phyloP scores from a whole-genome alignment of 2,329 filamentous ascomycete species.

The Penicillium sp. region DNA sequence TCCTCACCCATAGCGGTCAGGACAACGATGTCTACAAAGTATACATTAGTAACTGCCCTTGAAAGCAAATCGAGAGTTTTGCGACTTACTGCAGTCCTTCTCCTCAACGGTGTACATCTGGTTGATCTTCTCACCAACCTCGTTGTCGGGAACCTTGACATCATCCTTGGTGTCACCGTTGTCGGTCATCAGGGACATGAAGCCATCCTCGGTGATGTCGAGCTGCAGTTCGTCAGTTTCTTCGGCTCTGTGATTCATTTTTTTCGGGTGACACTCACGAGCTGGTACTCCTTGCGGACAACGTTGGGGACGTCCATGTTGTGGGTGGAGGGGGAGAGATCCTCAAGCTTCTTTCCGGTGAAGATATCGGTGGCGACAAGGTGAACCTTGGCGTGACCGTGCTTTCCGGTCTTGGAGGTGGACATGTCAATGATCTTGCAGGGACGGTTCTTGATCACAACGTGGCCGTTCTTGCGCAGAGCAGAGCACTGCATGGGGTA shows the following conservation, averaged over 20 bases:
- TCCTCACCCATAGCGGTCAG: constrained; percentile 97
- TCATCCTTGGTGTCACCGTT: constrained; percentile 89
- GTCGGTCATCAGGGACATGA: constrained; percentile 90
- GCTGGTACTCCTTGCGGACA: constrained; percentile 84
- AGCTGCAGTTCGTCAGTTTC: constrained; percentile 57
- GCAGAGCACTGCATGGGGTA: constrained; percentile 99
- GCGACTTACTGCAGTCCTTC: constrained; percentile 88
- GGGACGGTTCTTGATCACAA: constrained; percentile 97
- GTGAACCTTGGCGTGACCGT: constrained; percentile 99
- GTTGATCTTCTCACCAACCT: constrained; percentile 82
- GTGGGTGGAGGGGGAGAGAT: constrained; percentile 95
- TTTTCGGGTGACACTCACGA: constrained; percentile 64
- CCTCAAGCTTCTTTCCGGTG: constrained; percentile 99
- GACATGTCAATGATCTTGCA: constrained; percentile 99
- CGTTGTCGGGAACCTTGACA: constrained; percentile 87
- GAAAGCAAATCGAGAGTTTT: not conserved
- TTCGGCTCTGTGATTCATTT: too few relatives aligned
- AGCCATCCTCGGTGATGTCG: constrained; percentile 90
- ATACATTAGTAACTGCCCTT: not conserved
- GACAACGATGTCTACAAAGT: constrained; percentile 74
- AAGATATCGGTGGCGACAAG: constrained; percentile 98
- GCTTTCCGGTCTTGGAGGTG: constrained; percentile 99
- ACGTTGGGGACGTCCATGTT: constrained; percentile 90
- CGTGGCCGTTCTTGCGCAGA: constrained; percentile 98
- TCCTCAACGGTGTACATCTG: constrained; percentile 78